These are phyloP conservation scores for Stachybotrys chartarum DNA, from an alignment of 2,329 filamentous ascomycete genomes.

Conservation along the genomic window DNA sequence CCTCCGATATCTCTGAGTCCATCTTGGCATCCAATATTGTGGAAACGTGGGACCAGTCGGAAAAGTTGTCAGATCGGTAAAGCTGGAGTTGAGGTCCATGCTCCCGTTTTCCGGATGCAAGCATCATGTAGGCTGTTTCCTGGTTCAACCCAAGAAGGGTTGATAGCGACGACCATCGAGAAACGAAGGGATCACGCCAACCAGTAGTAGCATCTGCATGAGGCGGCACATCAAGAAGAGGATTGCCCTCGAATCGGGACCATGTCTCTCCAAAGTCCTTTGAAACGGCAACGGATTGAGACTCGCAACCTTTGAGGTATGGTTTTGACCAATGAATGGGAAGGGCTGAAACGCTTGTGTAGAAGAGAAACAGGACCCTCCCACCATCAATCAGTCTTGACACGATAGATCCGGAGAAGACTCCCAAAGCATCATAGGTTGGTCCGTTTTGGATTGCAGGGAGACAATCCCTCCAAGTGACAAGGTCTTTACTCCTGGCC, in stretches of 20 bases:
- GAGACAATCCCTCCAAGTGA: constrained; percentile 20
- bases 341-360: constrained; percentile 33
- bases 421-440: constrained; percentile 32
- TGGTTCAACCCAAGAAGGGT: constrained; percentile 6
- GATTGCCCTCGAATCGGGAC: constrained; percentile 11
- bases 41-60: constrained; percentile 11
- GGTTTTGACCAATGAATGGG: constrained; percentile 37
- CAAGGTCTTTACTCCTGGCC: constrained; percentile 31
- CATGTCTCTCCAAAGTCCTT: constrained; percentile 21
- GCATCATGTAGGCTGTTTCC: constrained; percentile 29
- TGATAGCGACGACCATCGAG: constrained; percentile 10
- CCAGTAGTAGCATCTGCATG: constrained; percentile 11
- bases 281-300: constrained; percentile 32
- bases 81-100: constrained; percentile 12
- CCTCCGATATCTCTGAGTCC: constrained; percentile 1
- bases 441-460: constrained; percentile 12
- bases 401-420: constrained; percentile 37
- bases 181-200: constrained; percentile 19
- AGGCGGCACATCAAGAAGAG: constrained; percentile 11
- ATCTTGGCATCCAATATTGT: constrained; percentile 5
- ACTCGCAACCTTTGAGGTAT: constrained; percentile 35
- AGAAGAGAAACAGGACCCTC: constrained; percentile 25
- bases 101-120: constrained; percentile 22
- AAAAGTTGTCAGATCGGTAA: constrained; percentile 11
- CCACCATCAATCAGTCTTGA: constrained; percentile 29